These are phyloP conservation scores for Allantophomopsis cytisporea DNA, from an alignment of 2,329 filamentous ascomycete genomes.

Conservation along the genomic window DNA sequence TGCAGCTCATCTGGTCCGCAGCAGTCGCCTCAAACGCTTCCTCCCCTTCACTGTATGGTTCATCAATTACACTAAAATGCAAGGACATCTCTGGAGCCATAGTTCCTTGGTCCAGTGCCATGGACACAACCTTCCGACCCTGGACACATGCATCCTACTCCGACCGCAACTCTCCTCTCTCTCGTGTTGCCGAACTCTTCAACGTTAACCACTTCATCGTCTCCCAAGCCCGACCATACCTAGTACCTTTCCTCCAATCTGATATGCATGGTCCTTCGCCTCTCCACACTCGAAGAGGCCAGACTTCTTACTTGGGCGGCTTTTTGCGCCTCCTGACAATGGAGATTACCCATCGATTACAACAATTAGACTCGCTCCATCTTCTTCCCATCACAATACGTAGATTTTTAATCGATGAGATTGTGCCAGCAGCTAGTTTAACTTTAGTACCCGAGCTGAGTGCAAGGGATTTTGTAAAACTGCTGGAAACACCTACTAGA, in stretches of 20 bases:
- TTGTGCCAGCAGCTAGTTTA: conserved; percentile 63
- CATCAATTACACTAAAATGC: conserved; percentile 40
- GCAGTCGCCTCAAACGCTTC: conserved; percentile 42
- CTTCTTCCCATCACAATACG: conserved; percentile 57
- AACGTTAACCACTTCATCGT: conserved; percentile 86
- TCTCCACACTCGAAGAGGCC: conserved; percentile 42
- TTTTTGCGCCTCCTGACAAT: conserved; percentile 56
- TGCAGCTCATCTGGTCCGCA: conserved; percentile 43
- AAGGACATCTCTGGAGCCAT: conserved; percentile 48
- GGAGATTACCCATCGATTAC: conserved; percentile 68
- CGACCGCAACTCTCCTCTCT: conserved; percentile 43
- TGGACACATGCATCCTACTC: conserved; percentile 39
- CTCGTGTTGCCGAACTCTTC: conserved; percentile 51
- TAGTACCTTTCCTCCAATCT: conserved; percentile 72
- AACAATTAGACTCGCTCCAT: conserved; percentile 67
- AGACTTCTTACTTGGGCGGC: conserved; percentile 41
- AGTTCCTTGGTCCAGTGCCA: conserved; percentile 39
- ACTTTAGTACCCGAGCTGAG: conserved; percentile 73
- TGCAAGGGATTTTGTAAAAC: conserved; percentile 56
- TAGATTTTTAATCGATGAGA: conserved; percentile 71
- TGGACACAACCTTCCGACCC: conserved; percentile 35
- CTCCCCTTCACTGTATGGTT: conserved; percentile 31
- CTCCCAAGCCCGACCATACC: conserved; percentile 79
- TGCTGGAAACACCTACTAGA: conserved; percentile 73
- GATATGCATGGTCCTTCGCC: conserved; percentile 66